phyloP scores from a whole-genome alignment of 2,329 filamentous ascomycete species.

The Penicillium sp. region DNA sequence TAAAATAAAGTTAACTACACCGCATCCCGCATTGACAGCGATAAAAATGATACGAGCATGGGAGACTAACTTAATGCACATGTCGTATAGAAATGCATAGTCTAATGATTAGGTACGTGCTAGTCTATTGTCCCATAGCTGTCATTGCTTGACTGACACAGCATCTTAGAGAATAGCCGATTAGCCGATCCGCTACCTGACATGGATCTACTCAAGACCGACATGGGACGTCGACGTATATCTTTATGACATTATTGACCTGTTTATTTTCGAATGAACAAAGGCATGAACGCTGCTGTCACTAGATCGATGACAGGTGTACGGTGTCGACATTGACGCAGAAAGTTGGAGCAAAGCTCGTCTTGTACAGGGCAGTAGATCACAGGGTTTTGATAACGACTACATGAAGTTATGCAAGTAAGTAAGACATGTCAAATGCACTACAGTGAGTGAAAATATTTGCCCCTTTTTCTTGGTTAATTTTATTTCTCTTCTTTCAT shows the following conservation, averaged over 20 bases:
- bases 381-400: not conserved
- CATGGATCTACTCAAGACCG: not conserved
- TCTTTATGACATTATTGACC: constrained; percentile 40
- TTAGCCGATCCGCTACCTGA: not conserved
- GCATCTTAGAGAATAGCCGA: not conserved
- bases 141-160: not conserved
- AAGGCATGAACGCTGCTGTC: constrained; percentile 31
- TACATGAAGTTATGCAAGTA: constrained; percentile 1
- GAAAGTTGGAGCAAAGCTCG: constrained; percentile 20
- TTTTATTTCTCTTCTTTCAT: not conserved
- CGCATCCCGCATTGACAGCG: constrained; percentile 12
- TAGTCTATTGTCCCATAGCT: not conserved
- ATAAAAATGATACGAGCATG: not conserved
- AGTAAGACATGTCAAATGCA: constrained; percentile 3
- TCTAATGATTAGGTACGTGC: not conserved
- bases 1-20: constrained; percentile 25
- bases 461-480: not conserved
- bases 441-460: not conserved
- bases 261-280: constrained; percentile 26
- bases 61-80: not conserved
- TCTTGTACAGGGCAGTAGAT: not conserved
- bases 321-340: constrained; percentile 36
- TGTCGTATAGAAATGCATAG: not conserved
- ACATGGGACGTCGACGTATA: constrained; percentile 25
- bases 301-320: constrained; percentile 24